Evolutionary conservation across 2,329 filamentous ascomycete genomes (phyloP).

Genomic region (Fusarium tupiense): DNA sequence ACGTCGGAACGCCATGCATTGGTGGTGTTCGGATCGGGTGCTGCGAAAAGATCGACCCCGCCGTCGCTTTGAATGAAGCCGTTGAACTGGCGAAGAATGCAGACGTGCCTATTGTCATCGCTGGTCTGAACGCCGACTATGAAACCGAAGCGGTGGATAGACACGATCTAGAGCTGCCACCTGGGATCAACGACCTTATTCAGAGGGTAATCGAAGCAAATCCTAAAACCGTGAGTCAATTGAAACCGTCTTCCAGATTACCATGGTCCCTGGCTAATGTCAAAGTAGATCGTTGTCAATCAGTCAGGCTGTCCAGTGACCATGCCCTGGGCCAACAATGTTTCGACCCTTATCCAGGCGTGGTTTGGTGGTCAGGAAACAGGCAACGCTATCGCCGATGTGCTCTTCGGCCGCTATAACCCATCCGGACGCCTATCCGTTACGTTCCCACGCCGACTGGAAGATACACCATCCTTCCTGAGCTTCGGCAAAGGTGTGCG

Average conservation of each 20-base stretch:
- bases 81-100: constrained; percentile 62
- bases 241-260: too few relatives aligned
- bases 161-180: background rate
- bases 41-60: too few relatives aligned
- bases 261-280: too few relatives aligned
- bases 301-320: background rate
- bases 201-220: constrained; percentile 8
- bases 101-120: constrained; percentile 58
- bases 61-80: constrained; percentile 23
- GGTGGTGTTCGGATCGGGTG: too few relatives aligned
- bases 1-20: too few relatives aligned
- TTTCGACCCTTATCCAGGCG: constrained; percentile 60
- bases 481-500: constrained; percentile 2
- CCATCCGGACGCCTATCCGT: constrained; percentile 69
- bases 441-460: constrained; percentile 50
- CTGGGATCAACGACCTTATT: constrained; percentile 1
- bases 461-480: background rate
- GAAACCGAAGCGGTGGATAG: constrained; percentile 3
- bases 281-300: background rate
- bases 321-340: background rate
- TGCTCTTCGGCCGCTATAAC: constrained; percentile 70
- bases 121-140: constrained; percentile 45
- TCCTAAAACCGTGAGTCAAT: background rate
- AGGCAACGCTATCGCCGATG: constrained; percentile 74
- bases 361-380: constrained; percentile 80